phyloP scores from a whole-genome alignment of 140 eudicot genomes.

The Ambrosia hybrid region DNA sequence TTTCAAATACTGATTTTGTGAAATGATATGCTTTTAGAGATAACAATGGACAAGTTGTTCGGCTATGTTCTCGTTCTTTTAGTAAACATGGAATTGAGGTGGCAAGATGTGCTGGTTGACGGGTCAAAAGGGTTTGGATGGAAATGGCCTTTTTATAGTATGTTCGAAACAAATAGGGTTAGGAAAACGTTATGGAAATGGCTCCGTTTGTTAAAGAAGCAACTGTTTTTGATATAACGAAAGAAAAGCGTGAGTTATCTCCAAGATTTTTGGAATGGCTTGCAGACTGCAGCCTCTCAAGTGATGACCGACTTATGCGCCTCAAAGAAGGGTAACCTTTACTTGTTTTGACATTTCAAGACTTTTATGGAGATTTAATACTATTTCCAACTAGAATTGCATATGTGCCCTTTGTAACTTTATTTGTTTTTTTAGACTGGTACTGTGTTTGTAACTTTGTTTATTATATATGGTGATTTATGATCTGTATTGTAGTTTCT shows the following conservation, averaged over 20 bases:
- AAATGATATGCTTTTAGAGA: background rate
- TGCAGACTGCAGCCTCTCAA: conserved; percentile 75
- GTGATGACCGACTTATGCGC: conserved; percentile 81
- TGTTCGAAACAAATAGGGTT: background rate
- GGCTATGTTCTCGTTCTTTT: background rate
- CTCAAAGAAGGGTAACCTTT: conserved; percentile 79
- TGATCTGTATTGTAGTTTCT: too few relatives aligned
- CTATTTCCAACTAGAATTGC: background rate
- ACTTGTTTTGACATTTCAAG: background rate
- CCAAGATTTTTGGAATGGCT: conserved; percentile 81
- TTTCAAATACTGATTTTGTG: background rate
- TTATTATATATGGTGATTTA: too few relatives aligned
- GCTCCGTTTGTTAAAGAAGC: conserved; percentile 78
- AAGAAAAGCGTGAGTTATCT: conserved; percentile 60
- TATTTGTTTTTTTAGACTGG: too few relatives aligned
- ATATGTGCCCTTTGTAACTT: background rate
- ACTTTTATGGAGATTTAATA: background rate
- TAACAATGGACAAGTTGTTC: background rate
- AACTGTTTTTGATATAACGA: conserved; percentile 63
- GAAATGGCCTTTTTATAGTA: background rate
- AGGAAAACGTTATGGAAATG: conserved; percentile 26
- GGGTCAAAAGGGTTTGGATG: background rate
- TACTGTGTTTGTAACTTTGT: too few relatives aligned
- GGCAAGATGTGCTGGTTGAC: background rate
- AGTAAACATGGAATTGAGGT: background rate